Evolutionary conservation across 345 rosid genomes (phyloP), one percentile per base, ranked within the genome.

Genomic region (Gossypium turneri): DNA sequence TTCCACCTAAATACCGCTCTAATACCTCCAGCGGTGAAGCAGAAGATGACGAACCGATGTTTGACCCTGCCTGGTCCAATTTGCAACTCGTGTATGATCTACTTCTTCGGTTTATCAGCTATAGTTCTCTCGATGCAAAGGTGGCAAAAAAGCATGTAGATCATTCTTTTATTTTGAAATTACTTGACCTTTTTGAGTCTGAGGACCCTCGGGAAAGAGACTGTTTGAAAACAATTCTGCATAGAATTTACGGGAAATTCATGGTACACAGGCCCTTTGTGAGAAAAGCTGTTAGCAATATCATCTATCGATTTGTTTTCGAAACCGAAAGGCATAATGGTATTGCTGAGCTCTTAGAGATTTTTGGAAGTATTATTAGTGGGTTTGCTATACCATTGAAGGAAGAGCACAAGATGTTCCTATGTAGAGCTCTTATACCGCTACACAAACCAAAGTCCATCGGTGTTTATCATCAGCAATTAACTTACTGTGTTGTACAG

Each of bases 131-230:
- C 15, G 92, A 91, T 78, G 84, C 84, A 20, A 91, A 91, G 85
- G 86, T 87, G 34, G 87, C 92, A 53, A 91, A 87, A 74, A 91
- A 91, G 80, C 81, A 86, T 50, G 75, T 89, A n/a, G 90, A 91
- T 70, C 90, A 88, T 77, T 82, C 87, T 41, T 91, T 89, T 74
- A 56, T 91, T 19, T 67, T 76, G 77, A 84, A 80, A 84, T 71
- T 91, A 78, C 93, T 91, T 34, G 92, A 91, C 34, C 91, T 91
- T 75, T 91, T 91, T 19, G 97, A 89, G 70, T 91, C 97, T 4
- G 97, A 87, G 75, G 97, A 91, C 69, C 97, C 93, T 7, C 81
- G 97, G 77, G 97, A 91, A 75, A 86, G 92, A 81, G 94, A 91
- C 73, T 82, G 86, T 80, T 82, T 91, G 83, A 91, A 91, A 78